phyloP scores from a whole-genome alignment of 1,139 yeast species.

The Protomyces inundatus region DNA sequence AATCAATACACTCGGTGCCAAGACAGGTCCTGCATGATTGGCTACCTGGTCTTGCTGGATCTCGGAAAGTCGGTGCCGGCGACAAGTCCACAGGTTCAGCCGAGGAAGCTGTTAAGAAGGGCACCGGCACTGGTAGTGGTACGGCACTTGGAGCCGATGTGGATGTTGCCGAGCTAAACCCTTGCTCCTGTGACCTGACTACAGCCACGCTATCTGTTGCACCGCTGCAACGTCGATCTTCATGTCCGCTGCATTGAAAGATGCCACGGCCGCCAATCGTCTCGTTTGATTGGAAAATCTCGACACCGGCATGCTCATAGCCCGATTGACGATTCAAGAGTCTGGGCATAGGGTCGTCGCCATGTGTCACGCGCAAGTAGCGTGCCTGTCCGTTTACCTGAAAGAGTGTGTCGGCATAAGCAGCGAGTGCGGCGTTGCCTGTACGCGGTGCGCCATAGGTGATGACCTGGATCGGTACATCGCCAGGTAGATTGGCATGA shows the following conservation, averaged over 20 bases:
- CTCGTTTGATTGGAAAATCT: not conserved
- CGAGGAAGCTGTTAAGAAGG: not conserved
- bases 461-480: constrained; percentile 9
- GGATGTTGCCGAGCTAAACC: not conserved
- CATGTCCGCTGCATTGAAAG: constrained; percentile 10
- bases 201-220: not conserved
- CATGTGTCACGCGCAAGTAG: constrained; percentile 12
- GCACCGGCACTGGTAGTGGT: not conserved
- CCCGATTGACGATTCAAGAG: not conserved
- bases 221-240: constrained; percentile 7
- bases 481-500: not conserved
- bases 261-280: not conserved
- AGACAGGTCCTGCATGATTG: constrained; percentile 5
- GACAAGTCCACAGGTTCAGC: not conserved
- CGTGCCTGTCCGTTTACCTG: not conserved
- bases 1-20: constrained; percentile 13
- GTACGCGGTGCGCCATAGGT: constrained; percentile 15
- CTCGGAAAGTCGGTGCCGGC: not conserved
- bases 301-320: constrained; percentile 14
- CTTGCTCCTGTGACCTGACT: not conserved
- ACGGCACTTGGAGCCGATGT: not conserved
- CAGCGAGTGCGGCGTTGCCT: constrained; percentile 8
- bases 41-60: not conserved
- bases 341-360: constrained; percentile 5
- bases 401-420: constrained; percentile 2